Conservation (phyloP, 2,329 filamentous ascomycete genomes). For the Trichoderma polysporum region DNA sequence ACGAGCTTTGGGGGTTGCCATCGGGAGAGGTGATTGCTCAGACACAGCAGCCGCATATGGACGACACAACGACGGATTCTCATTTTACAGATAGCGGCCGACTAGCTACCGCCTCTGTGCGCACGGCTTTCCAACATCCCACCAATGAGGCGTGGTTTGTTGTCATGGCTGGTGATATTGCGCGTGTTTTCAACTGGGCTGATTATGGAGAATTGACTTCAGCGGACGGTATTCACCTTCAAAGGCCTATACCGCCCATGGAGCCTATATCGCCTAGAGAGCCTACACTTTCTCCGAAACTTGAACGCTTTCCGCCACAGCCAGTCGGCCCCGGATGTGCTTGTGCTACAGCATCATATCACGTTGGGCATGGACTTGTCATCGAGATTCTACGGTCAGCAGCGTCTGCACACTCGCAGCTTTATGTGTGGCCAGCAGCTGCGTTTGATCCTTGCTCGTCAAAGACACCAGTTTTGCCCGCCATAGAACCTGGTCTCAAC, state of each 20-base stretch:
- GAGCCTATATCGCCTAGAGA: background rate
- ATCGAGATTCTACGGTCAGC: background rate
- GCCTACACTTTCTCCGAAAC: background rate
- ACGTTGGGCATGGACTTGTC: background rate
- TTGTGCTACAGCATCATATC: background rate
- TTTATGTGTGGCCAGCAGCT: background rate
- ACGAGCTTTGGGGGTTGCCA: background rate
- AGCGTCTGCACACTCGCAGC: background rate
- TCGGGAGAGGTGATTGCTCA: background rate
- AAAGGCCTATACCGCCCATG: background rate
- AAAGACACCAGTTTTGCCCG: background rate
- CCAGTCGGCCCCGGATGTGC: background rate
- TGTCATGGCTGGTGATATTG: background rate
- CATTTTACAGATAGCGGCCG: too few relatives aligned
- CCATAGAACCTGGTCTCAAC: background rate
- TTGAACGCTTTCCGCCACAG: background rate
- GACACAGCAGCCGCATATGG: background rate
- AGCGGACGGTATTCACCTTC: background rate
- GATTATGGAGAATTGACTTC: background rate
- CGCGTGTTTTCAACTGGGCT: background rate
- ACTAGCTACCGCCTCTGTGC: background rate
- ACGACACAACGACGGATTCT: background rate
- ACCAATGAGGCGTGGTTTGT: background rate
- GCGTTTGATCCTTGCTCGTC: background rate
- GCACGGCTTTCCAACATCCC: background rate